Evolutionary conservation across 2,329 filamentous ascomycete species (phyloP).

Genomic region (Coniochaeta prunicola): DNA sequence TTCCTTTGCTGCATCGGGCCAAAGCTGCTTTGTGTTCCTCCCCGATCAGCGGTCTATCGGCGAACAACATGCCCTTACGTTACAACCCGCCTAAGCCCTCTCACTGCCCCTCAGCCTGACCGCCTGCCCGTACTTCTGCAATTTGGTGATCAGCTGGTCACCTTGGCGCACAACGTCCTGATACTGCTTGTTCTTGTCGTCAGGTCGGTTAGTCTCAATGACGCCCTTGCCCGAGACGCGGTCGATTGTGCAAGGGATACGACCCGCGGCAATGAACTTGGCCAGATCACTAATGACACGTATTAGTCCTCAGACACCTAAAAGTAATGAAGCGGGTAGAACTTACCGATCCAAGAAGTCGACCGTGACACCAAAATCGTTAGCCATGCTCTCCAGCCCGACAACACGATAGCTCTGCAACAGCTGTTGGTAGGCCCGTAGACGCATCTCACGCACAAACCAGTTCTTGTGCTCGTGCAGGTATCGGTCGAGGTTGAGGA

Average conservation of each 20-base stretch:
- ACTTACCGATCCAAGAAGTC: conserved; percentile 90
- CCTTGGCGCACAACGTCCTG: conserved; percentile 96
- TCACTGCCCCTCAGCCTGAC: conserved; percentile 92
- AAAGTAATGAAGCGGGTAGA: not conserved
- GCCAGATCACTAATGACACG: conserved; percentile 66
- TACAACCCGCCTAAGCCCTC: conserved; percentile 53
- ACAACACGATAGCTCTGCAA: conserved; percentile 97
- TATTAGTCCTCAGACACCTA: not conserved
- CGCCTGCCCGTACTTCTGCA: conserved; percentile 98
- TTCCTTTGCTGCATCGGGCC: not conserved
- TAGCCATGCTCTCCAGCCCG: conserved; percentile 94
- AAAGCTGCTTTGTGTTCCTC: not conserved
- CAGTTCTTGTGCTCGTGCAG: conserved; percentile 92
- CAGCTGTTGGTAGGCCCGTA: conserved; percentile 92
- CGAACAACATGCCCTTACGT: not conserved
- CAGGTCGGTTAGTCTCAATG: conserved; percentile 95
- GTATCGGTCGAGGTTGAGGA: conserved; percentile 90
- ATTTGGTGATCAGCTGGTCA: conserved; percentile 94
- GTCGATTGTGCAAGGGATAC: conserved; percentile 95
- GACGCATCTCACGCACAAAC: conserved; percentile 97
- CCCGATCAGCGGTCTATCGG: not conserved
- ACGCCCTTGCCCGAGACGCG: conserved; percentile 92
- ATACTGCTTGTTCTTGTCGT: conserved; percentile 99
- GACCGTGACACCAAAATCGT: conserved; percentile 92
- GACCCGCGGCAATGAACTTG: conserved; percentile 91